Evolutionary conservation across 129 eudicot genomes (phyloP).

Genomic region (Tagetes patula): DNA sequence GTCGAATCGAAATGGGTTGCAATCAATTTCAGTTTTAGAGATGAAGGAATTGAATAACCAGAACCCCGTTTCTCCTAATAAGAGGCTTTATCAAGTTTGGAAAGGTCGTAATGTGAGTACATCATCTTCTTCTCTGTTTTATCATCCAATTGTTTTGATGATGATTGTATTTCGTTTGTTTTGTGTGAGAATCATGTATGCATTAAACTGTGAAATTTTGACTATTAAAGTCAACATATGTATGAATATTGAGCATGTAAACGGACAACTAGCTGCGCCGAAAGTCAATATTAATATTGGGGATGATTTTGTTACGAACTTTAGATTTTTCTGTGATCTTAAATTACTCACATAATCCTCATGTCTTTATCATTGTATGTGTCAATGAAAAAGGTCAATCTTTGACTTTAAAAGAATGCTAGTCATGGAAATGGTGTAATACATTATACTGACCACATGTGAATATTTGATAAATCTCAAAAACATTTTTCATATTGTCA

Average conservation of each 20-base stretch:
- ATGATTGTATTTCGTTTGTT: neutral
- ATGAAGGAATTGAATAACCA: slow-evolving; percentile 40
- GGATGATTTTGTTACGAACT: no score
- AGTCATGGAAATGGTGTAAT: no score
- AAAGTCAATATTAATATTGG: no score
- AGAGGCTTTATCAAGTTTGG: slow-evolving; percentile 85
- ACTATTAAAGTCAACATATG: neutral
- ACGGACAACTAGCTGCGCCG: no score
- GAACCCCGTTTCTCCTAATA: slow-evolving; percentile 35
- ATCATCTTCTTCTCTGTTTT: neutral
- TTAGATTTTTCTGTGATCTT: neutral
- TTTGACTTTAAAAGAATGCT: neutral
- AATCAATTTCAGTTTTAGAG: slow-evolving; percentile 2
- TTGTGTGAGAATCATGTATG: neutral
- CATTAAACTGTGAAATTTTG: slow-evolving; percentile 5
- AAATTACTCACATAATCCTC: neutral
- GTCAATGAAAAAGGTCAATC: neutral
- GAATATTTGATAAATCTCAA: neutral
- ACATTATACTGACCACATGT: neutral
- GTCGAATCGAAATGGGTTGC: slow-evolving; percentile 14
- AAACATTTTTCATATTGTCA: neutral
- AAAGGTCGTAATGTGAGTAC: slow-evolving; percentile 77
- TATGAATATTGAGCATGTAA: no score
- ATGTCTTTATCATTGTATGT: neutral
- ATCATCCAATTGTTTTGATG: neutral